phyloP scores from a whole-genome alignment of 2,329 filamentous ascomycete species.

The Fusarium veterinarium region DNA sequence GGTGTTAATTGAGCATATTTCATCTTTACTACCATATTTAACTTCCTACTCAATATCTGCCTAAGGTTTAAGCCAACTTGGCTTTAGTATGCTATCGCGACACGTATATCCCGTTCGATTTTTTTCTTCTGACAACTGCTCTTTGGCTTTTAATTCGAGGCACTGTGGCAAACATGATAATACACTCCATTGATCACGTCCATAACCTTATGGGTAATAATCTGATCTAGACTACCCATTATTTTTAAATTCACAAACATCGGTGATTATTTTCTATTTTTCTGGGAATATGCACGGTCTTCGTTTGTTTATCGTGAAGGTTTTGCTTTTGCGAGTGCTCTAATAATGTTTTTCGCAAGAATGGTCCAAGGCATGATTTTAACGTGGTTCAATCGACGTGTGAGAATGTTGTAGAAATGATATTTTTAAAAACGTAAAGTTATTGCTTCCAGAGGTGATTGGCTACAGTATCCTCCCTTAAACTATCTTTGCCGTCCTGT shows the following conservation, averaged over 20 bases:
- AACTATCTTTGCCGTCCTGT: not conserved
- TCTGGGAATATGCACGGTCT: not conserved
- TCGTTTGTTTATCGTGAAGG: not conserved
- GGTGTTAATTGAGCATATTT: not conserved
- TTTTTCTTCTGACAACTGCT: accelerated
- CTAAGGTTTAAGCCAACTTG: accelerated
- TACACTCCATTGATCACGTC: accelerated
- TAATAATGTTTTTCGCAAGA: not conserved
- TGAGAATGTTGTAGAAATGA: accelerated
- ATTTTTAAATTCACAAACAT: not conserved
- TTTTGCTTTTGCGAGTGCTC: not conserved
- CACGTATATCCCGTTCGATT: accelerated
- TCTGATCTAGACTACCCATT: not conserved
- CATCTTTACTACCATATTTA: not conserved
- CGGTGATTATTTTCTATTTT: not conserved
- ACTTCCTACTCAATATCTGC: too few relatives aligned
- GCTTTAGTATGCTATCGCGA: not conserved
- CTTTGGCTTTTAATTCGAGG: not conserved
- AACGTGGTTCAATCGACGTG: too few relatives aligned
- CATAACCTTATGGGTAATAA: accelerated
- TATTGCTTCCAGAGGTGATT: not conserved
- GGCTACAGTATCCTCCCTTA: not conserved
- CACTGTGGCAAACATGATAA: accelerated
- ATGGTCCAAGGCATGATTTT: too few relatives aligned
- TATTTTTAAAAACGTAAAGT: not conserved